phyloP scores from a whole-genome alignment of 192 early-diverging fungal genomes.

The Coemansia sp. region DNA sequence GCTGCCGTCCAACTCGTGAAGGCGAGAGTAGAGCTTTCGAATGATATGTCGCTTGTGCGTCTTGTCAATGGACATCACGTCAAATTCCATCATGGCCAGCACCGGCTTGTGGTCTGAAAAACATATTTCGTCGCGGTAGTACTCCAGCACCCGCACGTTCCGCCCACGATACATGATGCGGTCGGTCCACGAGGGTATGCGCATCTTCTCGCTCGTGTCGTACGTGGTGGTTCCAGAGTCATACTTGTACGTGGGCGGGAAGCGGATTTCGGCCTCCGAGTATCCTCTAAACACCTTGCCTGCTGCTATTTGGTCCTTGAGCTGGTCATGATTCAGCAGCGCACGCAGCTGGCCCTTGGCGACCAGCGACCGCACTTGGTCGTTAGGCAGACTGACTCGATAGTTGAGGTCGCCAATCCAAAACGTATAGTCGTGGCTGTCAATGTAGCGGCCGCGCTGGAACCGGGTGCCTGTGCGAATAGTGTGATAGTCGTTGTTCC shows the following conservation, averaged over 20 bases:
- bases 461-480: constrained; percentile 77
- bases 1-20: constrained; percentile 10
- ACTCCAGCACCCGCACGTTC: constrained; percentile 20
- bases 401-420: constrained; percentile 98
- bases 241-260: constrained; percentile 99
- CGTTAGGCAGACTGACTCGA: constrained; percentile 72
- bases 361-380: constrained; percentile 55
- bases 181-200: constrained; percentile 97
- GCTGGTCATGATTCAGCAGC: constrained; percentile 62
- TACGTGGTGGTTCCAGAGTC: constrained; percentile 78
- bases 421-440: constrained; percentile 76
- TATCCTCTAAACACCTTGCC: constrained; percentile 74
- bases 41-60: constrained; percentile 28
- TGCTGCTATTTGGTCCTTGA: constrained; percentile 57
- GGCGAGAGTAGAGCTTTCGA: constrained; percentile 28
- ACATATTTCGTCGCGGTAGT: constrained; percentile 47
- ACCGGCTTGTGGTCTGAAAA: constrained; percentile 54
- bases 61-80: constrained; percentile 48
- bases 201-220: constrained; percentile 92
- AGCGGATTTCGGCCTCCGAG: constrained; percentile 72
- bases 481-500: constrained; percentile 81
- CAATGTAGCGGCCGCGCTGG: constrained; percentile 60
- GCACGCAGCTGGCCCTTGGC: constrained; percentile 44
- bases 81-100: constrained; percentile 36
- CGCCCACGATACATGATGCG: constrained; percentile 63